These are phyloP conservation scores for Escovopsis weberi DNA, from an alignment of 2,329 filamentous ascomycete genomes.

Conservation along the genomic window DNA sequence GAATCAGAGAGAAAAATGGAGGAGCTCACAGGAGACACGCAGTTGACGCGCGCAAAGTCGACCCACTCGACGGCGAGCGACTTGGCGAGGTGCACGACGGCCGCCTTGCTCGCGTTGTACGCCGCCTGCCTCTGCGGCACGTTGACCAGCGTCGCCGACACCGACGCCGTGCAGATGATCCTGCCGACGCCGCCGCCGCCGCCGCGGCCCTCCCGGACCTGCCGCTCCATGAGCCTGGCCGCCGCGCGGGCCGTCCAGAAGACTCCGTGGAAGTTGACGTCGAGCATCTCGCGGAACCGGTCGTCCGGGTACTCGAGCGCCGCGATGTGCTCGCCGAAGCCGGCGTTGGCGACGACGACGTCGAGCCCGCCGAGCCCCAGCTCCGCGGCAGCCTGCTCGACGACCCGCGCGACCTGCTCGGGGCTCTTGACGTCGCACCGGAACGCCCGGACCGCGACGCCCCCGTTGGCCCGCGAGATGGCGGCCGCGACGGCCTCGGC, in stretches of 20 bases:
- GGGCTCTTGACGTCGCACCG: conserved; percentile 7
- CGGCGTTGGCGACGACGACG: conserved; percentile 20
- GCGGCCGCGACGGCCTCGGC: conserved; percentile 3
- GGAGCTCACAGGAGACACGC: conserved; percentile 42
- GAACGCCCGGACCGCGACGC: conserved; percentile 6
- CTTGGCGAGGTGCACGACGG: conserved; percentile 44
- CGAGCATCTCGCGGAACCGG: conserved; percentile 16
- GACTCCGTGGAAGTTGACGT: conserved; percentile 60
- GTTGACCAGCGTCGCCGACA: conserved; percentile 66
- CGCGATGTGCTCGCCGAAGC: conserved; percentile 17
- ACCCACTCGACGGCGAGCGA: conserved; percentile 65
- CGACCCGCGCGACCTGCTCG: conserved; percentile 13
- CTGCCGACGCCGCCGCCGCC: conserved; percentile 40
- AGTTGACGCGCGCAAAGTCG: conserved; percentile 58
- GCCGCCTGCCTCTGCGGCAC: conserved; percentile 59
- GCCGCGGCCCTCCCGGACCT: conserved; percentile 16
- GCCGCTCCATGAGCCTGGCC: conserved; percentile 53
- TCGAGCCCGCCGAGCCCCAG: conserved; percentile 13
- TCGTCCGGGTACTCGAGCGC: conserved; percentile 16
- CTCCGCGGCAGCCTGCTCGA: conserved; percentile 13
- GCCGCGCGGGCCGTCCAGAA: conserved; percentile 64
- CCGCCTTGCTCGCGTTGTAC: conserved; percentile 64
- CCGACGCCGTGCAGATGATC: conserved; percentile 65
- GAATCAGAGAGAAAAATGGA: neutral
- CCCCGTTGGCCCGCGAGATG: neutral